Conservation (phyloP, 768 basidiomycete genomes). For the Myochromella boudieri region DNA sequence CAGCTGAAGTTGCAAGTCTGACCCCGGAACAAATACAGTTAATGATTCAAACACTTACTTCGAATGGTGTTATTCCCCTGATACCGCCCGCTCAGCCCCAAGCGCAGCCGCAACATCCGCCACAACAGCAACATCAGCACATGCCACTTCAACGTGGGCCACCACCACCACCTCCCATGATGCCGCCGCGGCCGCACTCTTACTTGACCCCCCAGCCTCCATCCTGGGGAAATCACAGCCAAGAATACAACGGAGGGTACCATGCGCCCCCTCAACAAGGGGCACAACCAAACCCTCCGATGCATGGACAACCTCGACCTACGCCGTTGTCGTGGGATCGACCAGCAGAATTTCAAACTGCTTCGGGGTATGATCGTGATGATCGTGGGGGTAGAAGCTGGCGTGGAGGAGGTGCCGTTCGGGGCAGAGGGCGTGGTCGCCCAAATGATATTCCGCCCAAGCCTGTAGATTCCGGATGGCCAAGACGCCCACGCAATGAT, state of each 20-base stretch:
- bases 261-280: conserved; percentile 15
- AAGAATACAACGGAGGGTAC: no score
- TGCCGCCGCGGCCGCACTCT: conserved; percentile 8
- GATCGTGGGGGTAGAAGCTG: conserved; percentile 33
- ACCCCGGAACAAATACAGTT: conserved; percentile 76
- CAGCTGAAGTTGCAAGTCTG: conserved; percentile 69
- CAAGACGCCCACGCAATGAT: conserved; percentile 39
- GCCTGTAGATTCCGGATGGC: conserved; percentile 61
- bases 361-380: conserved; percentile 29
- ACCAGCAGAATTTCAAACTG: conserved; percentile 21
- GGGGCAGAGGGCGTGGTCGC: conserved; percentile 33
- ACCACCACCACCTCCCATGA: conserved; percentile 16
- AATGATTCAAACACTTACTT: conserved; percentile 59
- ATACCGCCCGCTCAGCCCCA: conserved; percentile 11
- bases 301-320: conserved; percentile 18
- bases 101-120: conserved; percentile 11
- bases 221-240: no score
- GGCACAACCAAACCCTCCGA: conserved; percentile 12
- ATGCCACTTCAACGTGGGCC: conserved; percentile 21
- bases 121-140: conserved; percentile 21
- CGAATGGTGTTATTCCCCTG: conserved; percentile 31
- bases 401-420: conserved; percentile 18
- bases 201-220: no score
- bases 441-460: conserved; percentile 29
- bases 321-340: conserved; percentile 26